Evolutionary conservation across 148 eudicot genomes (phyloP), one percentile per base, ranked within the genome.

Genomic region (Cornus suecica): DNA sequence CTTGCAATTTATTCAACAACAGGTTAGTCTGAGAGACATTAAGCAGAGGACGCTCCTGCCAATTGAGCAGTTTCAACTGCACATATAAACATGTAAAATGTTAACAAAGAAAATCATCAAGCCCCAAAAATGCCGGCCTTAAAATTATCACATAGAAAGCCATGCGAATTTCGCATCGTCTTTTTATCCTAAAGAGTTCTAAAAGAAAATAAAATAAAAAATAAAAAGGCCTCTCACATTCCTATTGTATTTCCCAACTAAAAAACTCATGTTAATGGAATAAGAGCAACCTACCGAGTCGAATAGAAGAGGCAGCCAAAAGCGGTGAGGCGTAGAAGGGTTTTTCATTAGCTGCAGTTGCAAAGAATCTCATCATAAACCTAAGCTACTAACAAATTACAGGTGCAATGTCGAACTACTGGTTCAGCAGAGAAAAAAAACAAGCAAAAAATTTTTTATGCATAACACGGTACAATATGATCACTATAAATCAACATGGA

Each of bases 341-440:
- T 90, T 91, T 80, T 86, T 93, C 99, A 95, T 91, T 66, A 95
- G 92, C 99, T 95, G 94, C 89, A 81, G 71, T n/a, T 48, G 66
- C 0, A 70, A 66, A 68, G 18, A 64, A 60, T 61, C 54, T 25
- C 65, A 20, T 75, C 48, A 75, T 51, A 10, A 41, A n/a, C 9
- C 62, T 26, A 20, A 23, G 10, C 16, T 8, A 74, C 10, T 10
- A 20, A 58, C 18, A 30, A 2, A 52, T 25, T 13, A 14, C 6
- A 51, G n/a, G 30, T 29, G 25, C 27, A n/a, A 72, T 24, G 37
- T 22, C 63, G 58, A 61, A 63, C 68, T 62, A 56, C 30, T 41
- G 5, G 7, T 32, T 30, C 10, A 26, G 23, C 10, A 8, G 4
- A 37, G 69, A 64, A 63, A 24, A 29, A 28, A 28, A 62, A 30